These are phyloP conservation scores for Blastomyces parvus DNA, from an alignment of 2,329 filamentous ascomycete genomes.

Conservation along the genomic window DNA sequence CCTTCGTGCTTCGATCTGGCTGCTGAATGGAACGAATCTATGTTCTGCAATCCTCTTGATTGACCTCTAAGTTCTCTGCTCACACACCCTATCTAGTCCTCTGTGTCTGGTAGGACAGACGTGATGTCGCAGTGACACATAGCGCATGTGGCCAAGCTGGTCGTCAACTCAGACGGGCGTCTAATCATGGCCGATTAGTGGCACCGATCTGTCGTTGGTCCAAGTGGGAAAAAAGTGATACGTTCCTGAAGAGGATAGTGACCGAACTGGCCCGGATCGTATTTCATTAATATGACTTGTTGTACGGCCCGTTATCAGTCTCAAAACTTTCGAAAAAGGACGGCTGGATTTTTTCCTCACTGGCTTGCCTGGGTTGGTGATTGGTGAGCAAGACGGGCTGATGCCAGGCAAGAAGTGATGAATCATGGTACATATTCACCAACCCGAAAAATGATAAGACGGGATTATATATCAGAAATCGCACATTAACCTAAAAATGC, in stretches of 20 bases:
- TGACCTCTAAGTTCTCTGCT: neutral
- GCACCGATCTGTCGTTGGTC: neutral
- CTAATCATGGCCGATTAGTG: neutral
- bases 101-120: constrained; percentile 1
- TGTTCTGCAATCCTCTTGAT: neutral
- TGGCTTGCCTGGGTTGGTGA: neutral
- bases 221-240: constrained; percentile 5
- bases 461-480: neutral
- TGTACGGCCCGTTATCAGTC: neutral
- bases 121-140: too few species aligned
- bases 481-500: neutral
- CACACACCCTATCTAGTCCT: neutral
- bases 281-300: neutral
- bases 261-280: neutral
- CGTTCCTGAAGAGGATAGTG: neutral
- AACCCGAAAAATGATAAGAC: neutral
- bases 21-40: neutral
- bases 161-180: neutral
- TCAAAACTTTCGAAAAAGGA: neutral
- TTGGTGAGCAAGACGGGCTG: neutral
- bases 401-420: neutral
- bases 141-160: neutral
- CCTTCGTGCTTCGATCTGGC: neutral
- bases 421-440: constrained; percentile 2
- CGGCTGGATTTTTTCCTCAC: neutral